Percentiles rank a stretch among this genome's conserved stretches.
Conservation (phyloP, 164 flowering plant species). For the Protea cynaroides region DNA sequence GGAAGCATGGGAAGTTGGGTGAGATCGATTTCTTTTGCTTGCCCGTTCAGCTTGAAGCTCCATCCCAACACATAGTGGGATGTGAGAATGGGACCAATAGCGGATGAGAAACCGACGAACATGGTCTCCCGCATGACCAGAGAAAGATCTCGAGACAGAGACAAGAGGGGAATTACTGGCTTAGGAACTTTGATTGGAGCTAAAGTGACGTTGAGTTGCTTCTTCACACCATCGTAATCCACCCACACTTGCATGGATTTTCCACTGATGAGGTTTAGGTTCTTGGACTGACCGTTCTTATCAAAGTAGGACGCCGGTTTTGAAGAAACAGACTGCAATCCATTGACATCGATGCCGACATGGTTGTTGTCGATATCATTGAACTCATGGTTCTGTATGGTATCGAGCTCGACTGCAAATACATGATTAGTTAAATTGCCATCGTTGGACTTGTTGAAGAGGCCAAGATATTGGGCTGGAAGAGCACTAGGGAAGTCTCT, state of each 20-base stretch:
- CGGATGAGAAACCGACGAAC: slow-evolving; percentile 78
- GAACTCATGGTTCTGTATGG: slow-evolving; percentile 48
- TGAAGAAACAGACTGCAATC: slow-evolving; percentile 36
- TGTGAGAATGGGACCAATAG: slow-evolving; percentile 46
- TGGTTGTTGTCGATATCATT: slow-evolving; percentile 61
- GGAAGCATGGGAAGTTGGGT: slow-evolving; percentile 43
- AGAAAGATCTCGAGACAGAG: slow-evolving; percentile 45
- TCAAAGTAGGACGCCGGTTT: slow-evolving; percentile 28
- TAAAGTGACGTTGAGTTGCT: slow-evolving; percentile 36
- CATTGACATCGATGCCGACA: slow-evolving; percentile 61
- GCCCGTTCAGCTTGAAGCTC: slow-evolving; percentile 27
- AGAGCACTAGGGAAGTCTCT: slow-evolving; percentile 32
- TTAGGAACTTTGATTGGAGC: slow-evolving; percentile 27
- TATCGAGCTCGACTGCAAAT: slow-evolving; percentile 64
- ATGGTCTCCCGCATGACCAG: slow-evolving; percentile 32
- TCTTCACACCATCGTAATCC: slow-evolving; percentile 44
- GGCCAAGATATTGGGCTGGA: slow-evolving; percentile 63
- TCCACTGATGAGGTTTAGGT: slow-evolving; percentile 39
- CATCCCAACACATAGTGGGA: slow-evolving; percentile 30
- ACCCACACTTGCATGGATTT: slow-evolving; percentile 50
- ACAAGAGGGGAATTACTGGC: slow-evolving; percentile 28
- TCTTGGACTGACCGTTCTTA: slow-evolving; percentile 9
- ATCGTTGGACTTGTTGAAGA: slow-evolving; percentile 28
- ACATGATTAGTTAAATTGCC: slow-evolving; percentile 46
- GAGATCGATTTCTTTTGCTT: slow-evolving; percentile 21